These are phyloP conservation scores for Saccharum officinarum DNA, from an alignment of 176 grass and related monocot species.

Conservation along the genomic window DNA sequence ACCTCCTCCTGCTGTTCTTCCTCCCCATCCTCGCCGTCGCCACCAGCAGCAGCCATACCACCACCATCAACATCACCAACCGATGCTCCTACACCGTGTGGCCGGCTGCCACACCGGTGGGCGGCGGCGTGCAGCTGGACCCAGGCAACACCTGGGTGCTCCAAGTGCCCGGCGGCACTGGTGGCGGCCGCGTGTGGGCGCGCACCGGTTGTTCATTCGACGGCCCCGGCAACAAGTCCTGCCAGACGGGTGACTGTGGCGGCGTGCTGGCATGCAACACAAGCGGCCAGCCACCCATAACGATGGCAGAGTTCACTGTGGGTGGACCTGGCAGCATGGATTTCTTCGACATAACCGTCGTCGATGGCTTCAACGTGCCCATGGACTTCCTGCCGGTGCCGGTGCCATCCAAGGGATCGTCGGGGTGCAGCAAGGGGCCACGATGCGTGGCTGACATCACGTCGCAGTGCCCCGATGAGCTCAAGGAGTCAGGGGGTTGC, in stretches of 20 bases:
- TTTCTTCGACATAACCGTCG: constrained; percentile 40
- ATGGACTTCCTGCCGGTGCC: constrained; percentile 44
- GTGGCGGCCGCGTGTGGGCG: not conserved
- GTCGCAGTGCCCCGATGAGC: too few species aligned
- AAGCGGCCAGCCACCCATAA: not conserved
- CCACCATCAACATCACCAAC: constrained; percentile 31
- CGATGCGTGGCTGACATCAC: not conserved
- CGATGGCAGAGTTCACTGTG: constrained; percentile 22
- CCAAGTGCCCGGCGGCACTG: not conserved
- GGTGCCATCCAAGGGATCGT: not conserved
- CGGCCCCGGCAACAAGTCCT: not conserved
- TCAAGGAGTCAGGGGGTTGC: too few species aligned
- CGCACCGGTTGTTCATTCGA: constrained; percentile 18
- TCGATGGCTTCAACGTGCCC: constrained; percentile 54
- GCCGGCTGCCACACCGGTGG: constrained; percentile 17
- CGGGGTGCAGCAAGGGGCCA: not conserved
- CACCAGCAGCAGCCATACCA: not conserved
- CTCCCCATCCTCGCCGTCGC: not conserved
- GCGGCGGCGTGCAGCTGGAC: not conserved
- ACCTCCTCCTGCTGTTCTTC: not conserved
- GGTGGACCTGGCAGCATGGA: not conserved
- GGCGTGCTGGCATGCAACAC: not conserved
- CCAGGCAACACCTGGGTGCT: not conserved
- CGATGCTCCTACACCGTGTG: constrained; percentile 49
- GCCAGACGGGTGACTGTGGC: not conserved